Conservation (phyloP, 768 basidiomycete species). For the Cubamyces lactineus region DNA sequence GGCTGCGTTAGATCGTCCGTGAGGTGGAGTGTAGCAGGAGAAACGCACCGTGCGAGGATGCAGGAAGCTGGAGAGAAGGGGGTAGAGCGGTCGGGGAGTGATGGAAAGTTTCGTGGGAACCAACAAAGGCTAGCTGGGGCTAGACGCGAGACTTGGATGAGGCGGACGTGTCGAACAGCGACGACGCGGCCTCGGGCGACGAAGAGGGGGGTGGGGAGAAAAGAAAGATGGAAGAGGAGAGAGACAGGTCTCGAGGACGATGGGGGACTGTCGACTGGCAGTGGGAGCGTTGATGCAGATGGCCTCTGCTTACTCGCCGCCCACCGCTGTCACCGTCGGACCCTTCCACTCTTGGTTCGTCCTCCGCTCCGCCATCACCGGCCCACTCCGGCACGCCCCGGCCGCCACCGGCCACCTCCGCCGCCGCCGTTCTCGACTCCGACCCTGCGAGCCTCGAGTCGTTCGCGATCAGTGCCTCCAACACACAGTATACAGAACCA, state of each 20-base stretch:
- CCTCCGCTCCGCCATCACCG: constrained; percentile 16
- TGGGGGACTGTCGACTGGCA: constrained; percentile 20
- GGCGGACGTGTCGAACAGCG: constrained; percentile 5
- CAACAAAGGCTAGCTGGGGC: constrained; percentile 15
- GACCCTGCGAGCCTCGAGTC: too few relatives aligned
- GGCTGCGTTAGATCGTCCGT: background rate
- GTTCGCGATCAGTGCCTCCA: too few relatives aligned
- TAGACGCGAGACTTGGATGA: constrained; percentile 3
- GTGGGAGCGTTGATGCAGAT: constrained; percentile 22
- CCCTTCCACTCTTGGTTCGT: constrained; percentile 11
- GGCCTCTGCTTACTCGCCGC: constrained; percentile 2
- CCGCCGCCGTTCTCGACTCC: background rate
- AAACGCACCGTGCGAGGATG: constrained; percentile 22
- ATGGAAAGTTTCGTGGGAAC: constrained; percentile 29
- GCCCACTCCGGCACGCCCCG: background rate
- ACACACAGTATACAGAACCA: too few relatives aligned
- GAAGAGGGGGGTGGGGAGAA: constrained; percentile 14
- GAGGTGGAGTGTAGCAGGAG: background rate
- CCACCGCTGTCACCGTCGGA: background rate
- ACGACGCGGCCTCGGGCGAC: constrained; percentile 2
- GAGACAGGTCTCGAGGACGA: constrained; percentile 16
- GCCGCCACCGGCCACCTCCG: background rate
- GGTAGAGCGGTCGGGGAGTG: constrained; percentile 22
- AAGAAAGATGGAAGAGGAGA: constrained; percentile 19
- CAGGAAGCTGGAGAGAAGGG: constrained; percentile 16